Conservation (phyloP, 106 monocot species). For the Dioscorea dumetorum region DNA sequence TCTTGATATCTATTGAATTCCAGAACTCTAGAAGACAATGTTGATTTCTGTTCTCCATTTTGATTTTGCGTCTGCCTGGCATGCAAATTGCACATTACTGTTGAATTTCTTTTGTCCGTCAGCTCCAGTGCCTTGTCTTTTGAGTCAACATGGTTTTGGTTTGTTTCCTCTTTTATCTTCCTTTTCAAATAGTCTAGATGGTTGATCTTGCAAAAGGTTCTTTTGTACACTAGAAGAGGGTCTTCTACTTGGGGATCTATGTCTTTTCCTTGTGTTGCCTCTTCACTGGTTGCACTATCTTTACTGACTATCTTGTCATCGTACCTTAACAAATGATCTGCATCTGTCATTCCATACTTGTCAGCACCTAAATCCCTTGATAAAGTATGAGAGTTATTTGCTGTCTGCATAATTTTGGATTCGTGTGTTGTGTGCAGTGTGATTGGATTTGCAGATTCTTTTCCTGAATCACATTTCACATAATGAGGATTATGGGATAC, state of each 20-base stretch:
- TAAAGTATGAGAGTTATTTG: constrained; percentile 1
- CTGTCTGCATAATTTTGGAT: neutral
- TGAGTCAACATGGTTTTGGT: neutral
- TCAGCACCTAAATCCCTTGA: neutral
- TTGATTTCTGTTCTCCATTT: neutral
- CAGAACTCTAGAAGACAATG: neutral
- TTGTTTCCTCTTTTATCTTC: no score
- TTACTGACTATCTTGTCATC: no score
- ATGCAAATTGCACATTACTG: neutral
- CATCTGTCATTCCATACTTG: no score
- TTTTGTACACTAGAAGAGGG: no score
- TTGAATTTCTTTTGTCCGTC: neutral
- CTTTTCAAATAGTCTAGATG: no score
- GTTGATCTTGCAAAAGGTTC: no score
- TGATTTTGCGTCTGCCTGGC: neutral
- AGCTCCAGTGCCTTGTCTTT: neutral
- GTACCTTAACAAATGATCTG: no score
- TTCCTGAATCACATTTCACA: constrained; percentile 6
- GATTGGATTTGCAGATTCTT: constrained; percentile 2
- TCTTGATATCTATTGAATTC: constrained; percentile 3
- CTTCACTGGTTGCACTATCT: no score
- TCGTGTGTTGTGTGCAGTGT: neutral
- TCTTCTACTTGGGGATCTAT: no score
- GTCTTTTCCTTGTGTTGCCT: no score
- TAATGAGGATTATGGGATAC: constrained; percentile 1